These are phyloP conservation scores for Leptomonas seymouri DNA, from an alignment of 208 protist species.

Conservation along the genomic window DNA sequence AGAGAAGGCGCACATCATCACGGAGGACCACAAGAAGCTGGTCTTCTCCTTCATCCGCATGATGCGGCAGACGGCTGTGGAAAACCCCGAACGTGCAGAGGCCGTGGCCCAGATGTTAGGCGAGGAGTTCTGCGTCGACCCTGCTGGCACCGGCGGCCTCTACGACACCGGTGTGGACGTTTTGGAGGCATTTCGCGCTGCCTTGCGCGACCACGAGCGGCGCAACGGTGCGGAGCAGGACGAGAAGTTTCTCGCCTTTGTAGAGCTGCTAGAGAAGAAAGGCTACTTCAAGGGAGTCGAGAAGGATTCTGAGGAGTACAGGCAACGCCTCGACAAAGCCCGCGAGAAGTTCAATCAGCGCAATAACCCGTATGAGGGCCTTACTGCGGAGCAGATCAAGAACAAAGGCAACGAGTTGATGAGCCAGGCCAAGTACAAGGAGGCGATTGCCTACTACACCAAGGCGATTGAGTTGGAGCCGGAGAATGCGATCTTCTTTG, in stretches of 20 bases:
- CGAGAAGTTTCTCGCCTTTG: constrained; percentile 88
- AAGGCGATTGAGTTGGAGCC: constrained; percentile 93
- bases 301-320: constrained; percentile 78
- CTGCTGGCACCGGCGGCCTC: constrained; percentile 62
- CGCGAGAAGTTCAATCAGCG: constrained; percentile 88
- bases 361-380: constrained; percentile 91
- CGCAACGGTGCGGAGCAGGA: constrained; percentile 61
- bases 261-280: constrained; percentile 88
- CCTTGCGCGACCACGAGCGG: constrained; percentile 50
- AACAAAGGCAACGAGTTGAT: constrained; percentile 94
- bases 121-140: constrained; percentile 80
- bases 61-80: constrained; percentile 52
- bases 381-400: constrained; percentile 93
- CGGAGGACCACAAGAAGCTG: constrained; percentile 83
- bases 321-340: constrained; percentile 77
- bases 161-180: constrained; percentile 75
- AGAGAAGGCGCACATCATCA: constrained; percentile 39
- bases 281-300: constrained; percentile 90
- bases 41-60: constrained; percentile 87
- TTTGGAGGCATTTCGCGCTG: constrained; percentile 59
- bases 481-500: constrained; percentile 89
- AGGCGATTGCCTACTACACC: constrained; percentile 93
- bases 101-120: constrained; percentile 63
- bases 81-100: constrained; percentile 44
- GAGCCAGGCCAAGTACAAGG: constrained; percentile 91